phyloP scores from a whole-genome alignment of 768 basidiomycete genomes.

The Trametes gibbosa region DNA sequence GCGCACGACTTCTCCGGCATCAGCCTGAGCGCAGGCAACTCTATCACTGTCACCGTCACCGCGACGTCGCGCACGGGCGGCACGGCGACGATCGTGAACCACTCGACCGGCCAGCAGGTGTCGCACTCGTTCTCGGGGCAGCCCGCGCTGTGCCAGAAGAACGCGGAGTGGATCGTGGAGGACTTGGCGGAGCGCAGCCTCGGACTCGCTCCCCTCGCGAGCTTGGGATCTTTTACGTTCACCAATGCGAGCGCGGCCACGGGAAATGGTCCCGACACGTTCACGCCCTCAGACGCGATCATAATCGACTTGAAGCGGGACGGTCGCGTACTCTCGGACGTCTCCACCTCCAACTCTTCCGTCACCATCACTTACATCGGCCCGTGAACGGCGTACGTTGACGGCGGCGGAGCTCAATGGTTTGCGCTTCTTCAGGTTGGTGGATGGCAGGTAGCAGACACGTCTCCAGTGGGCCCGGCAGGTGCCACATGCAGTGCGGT shows the following conservation, averaged over 20 bases:
- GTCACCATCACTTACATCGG: conserved; percentile 29
- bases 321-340: conserved; percentile 32
- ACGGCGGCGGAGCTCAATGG: no score
- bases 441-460: no score
- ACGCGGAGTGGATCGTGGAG: conserved; percentile 41
- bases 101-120: conserved; percentile 28
- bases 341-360: conserved; percentile 20
- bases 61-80: conserved; percentile 28
- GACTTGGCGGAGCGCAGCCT: conserved; percentile 27
- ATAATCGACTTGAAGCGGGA: conserved; percentile 37
- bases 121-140: conserved; percentile 31
- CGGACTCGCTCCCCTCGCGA: conserved; percentile 34
- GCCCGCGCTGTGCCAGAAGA: conserved; percentile 32
- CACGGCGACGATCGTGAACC: conserved; percentile 30
- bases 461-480: no score
- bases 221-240: conserved; percentile 39
- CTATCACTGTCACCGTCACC: conserved; percentile 30
- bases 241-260: conserved; percentile 28
- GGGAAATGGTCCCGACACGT: conserved; percentile 26
- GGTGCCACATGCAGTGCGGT: no score
- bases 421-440: no score
- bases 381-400: conserved; percentile 1
- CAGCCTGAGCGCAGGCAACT: conserved; percentile 29
- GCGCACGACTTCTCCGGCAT: conserved; percentile 34
- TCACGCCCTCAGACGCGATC: conserved; percentile 32